phyloP scores from a whole-genome alignment of 2,329 filamentous ascomycete species.

The Penicillium aurantiogriseum region DNA sequence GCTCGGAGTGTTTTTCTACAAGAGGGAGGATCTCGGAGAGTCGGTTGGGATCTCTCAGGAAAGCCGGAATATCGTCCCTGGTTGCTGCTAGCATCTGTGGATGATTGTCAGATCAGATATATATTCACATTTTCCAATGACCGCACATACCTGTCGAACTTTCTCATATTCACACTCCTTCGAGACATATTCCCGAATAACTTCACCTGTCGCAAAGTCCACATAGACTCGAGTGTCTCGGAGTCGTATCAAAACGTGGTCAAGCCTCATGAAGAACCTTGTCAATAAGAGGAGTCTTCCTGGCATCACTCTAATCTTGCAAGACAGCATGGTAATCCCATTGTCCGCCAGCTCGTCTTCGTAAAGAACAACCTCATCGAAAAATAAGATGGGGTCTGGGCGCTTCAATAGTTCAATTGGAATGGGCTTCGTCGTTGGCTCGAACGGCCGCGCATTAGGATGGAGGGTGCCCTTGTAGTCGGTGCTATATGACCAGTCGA shows the following conservation, averaged over 20 bases:
- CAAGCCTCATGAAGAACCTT: conserved; percentile 88
- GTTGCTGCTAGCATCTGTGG: conserved; percentile 51
- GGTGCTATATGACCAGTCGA: conserved; percentile 97
- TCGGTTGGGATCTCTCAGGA: conserved; percentile 76
- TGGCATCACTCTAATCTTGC: conserved; percentile 92
- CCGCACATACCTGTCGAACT: conserved; percentile 63
- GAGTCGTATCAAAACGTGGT: conserved; percentile 83
- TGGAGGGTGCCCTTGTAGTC: conserved; percentile 73
- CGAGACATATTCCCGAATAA: conserved; percentile 87
- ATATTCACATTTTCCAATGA: not conserved
- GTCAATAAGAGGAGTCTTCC: conserved; percentile 78
- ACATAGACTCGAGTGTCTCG: conserved; percentile 89
- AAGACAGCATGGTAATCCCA: conserved; percentile 83
- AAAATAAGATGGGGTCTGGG: conserved; percentile 92
- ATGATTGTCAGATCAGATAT: not conserved
- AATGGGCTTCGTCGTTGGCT: conserved; percentile 58
- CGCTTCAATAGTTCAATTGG: conserved; percentile 83
- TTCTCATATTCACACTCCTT: conserved; percentile 78
- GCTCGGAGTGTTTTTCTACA: conserved; percentile 67
- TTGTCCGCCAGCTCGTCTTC: conserved; percentile 98
- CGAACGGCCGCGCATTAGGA: conserved; percentile 39
- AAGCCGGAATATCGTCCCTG: conserved; percentile 72
- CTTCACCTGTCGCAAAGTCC: conserved; percentile 75
- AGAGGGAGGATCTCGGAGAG: conserved; percentile 68
- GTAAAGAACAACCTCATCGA: conserved; percentile 93